phyloP scores from a whole-genome alignment of 208 protist genomes.

The Vickermania ingenoplastis region DNA sequence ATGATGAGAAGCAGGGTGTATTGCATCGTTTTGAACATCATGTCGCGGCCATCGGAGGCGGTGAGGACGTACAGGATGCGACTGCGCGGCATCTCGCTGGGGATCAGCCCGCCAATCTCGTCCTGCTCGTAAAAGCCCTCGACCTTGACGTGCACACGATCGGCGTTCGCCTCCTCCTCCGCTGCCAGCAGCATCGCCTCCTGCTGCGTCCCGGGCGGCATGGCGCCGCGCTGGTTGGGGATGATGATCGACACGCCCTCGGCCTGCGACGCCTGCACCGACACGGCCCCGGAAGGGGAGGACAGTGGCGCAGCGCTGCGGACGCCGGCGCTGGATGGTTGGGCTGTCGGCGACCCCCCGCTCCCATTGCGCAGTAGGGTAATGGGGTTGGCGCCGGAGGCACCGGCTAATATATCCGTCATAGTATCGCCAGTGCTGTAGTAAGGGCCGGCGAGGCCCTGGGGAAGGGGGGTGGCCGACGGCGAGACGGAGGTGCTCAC shows the following conservation, averaged over 20 bases:
- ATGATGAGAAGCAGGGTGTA: conserved; percentile 69
- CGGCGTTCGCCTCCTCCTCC: conserved; percentile 23
- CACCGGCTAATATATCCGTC: no score
- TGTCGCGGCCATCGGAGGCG: conserved; percentile 72
- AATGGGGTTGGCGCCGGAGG: not conserved
- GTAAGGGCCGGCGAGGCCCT: no score
- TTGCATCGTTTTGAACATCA: conserved; percentile 76
- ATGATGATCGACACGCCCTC: not conserved
- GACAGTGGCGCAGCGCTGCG: not conserved
- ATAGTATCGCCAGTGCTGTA: no score
- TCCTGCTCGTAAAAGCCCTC: conserved; percentile 61
- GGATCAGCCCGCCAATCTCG: conserved; percentile 45
- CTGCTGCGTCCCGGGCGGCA: conserved; percentile 1
- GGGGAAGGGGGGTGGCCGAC: not conserved
- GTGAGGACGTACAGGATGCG: conserved; percentile 81
- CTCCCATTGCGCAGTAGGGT: no score
- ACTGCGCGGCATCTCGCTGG: conserved; percentile 70
- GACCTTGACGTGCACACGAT: conserved; percentile 62
- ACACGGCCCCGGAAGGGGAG: not conserved
- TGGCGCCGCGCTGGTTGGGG: not conserved
- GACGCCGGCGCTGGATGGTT: not conserved
- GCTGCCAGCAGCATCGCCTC: conserved; percentile 7
- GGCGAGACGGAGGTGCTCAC: no score
- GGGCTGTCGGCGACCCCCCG: no score
- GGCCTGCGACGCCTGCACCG: not conserved